Base-by-base conservation (phyloP, 2,329 filamentous ascomycete species). In the Trichoderma lentiforme region DNA sequence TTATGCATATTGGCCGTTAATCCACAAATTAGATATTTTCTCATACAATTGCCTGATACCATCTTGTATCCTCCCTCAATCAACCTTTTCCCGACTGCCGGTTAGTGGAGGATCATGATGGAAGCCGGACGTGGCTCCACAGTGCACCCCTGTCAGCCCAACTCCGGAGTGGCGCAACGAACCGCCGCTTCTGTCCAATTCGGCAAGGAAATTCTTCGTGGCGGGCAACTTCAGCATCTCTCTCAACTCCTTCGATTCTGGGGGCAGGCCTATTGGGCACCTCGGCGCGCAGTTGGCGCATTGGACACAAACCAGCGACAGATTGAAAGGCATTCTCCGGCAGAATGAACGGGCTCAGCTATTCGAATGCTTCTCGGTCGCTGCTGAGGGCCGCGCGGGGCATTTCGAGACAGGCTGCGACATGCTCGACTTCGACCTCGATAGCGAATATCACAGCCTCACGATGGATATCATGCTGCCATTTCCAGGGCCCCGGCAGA, bases 351-450 rank as follows among this genome's bases (percentile, higher is more conserved):
- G 73, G 77, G 61, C 76, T 79, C 66, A 73, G 70, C 30, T 78
- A 75, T 63, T 76, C 76, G 72, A 76, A 78, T 75, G 77, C 78
- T 64, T 77, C 79, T 47, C 76, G 79, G 72, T 73, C 77, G 69
- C 74, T 81, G 73, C 71, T 80, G 73, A 76, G 79, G 57, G 73
- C 76, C 71, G 75, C 78, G 9, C 76, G 78, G 30, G 75, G 75
- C 67, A 71, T 77, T 14, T 53, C 60, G 51, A 71, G 62, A 28
- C 71, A 60, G 68, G 47, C 71, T 30, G 36, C 26, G 51, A 61
- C 28, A 6, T 60, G 53, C 39, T 64, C 57, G 43, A 14, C 26
- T 28, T 43, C 65, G 56, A 28, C 63, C 71, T 74, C 74, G 43
- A 51, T 51, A 51, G 64, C 73, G 26, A 69, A 73, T n/a, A 36